Conservation (phyloP, 805 yeast species). For the Pichia cephalocereana region DNA sequence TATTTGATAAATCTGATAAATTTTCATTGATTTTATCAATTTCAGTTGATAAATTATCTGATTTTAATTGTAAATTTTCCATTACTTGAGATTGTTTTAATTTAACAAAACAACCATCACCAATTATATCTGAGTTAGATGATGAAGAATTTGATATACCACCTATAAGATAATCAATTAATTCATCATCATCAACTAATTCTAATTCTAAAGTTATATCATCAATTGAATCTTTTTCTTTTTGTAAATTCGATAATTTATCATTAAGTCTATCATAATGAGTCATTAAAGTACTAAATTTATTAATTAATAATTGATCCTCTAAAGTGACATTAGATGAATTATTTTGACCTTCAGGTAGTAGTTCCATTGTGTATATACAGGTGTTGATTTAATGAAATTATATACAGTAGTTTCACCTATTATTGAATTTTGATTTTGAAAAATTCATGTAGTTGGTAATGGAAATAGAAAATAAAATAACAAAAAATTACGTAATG, state of each 20-base stretch:
- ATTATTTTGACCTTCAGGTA: constrained; percentile 49
- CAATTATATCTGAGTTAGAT: constrained; percentile 57
- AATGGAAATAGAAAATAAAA: too few relatives aligned
- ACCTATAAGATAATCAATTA: constrained; percentile 70
- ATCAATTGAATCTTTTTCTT: constrained; percentile 81
- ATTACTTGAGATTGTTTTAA: constrained; percentile 59
- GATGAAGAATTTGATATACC: constrained; percentile 29
- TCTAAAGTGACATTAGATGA: constrained; percentile 62
- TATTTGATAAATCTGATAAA: constrained; percentile 43
- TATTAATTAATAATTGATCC: constrained; percentile 85
- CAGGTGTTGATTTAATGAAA: neutral
- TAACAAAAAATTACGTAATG: too few relatives aligned
- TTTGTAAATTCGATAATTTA: constrained; percentile 38
- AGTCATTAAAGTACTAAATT: constrained; percentile 73
- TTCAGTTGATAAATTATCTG: constrained; percentile 39
- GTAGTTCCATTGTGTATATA: constrained; percentile 19
- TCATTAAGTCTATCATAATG: constrained; percentile 52
- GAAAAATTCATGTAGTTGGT: too few relatives aligned
- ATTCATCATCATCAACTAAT: constrained; percentile 68
- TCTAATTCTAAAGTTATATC: constrained; percentile 83
- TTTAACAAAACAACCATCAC: constrained; percentile 75
- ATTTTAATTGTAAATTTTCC: constrained; percentile 56
- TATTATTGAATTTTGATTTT: too few relatives aligned
- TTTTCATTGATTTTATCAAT: constrained; percentile 38
- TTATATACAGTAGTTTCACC: too few relatives aligned